phyloP scores from a whole-genome alignment of 805 yeast genomes.

The Brettanomyces nanus region DNA sequence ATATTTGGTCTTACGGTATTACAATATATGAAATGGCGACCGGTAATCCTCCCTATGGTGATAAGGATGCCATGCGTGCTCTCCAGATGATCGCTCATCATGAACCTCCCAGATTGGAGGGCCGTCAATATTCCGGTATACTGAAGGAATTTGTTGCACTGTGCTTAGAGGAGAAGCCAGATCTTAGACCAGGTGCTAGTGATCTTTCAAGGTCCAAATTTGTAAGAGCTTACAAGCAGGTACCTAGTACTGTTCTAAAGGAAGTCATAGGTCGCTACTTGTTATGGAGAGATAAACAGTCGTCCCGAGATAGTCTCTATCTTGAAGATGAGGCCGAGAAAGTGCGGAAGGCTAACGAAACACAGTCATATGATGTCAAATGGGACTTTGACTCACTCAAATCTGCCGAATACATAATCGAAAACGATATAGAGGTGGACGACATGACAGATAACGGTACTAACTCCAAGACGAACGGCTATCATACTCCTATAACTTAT shows the following conservation, averaged over 20 bases:
- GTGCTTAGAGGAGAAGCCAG: slow-evolving; percentile 90
- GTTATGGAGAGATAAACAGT: slow-evolving; percentile 64
- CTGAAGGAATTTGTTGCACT: slow-evolving; percentile 85
- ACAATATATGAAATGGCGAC: slow-evolving; percentile 92
- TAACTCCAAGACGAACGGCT: not conserved
- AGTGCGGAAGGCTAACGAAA: not conserved
- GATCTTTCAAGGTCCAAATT: slow-evolving; percentile 71
- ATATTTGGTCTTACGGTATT: slow-evolving; percentile 95
- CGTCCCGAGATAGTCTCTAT: slow-evolving; percentile 43
- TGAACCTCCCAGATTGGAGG: slow-evolving; percentile 92
- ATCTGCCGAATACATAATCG: slow-evolving; percentile 63
- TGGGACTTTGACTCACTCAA: slow-evolving; percentile 90
- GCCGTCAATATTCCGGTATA: slow-evolving; percentile 65
- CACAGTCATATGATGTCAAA: slow-evolving; percentile 40
- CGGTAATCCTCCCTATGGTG: slow-evolving; percentile 96
- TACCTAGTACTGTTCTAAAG: slow-evolving; percentile 52
- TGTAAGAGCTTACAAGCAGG: slow-evolving; percentile 50
- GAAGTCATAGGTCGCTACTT: slow-evolving; percentile 71
- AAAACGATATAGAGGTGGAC: slow-evolving; percentile 48
- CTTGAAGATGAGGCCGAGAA: slow-evolving; percentile 34
- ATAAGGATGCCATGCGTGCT: slow-evolving; percentile 89
- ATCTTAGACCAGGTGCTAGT: slow-evolving; percentile 81
- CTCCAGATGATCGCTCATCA: slow-evolving; percentile 89
- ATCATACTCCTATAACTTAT: not conserved
- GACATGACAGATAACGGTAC: slow-evolving; percentile 3